Evolutionary conservation across 1,139 yeast genomes (phyloP).

Genomic region (Geotrichum phurueaensis): DNA sequence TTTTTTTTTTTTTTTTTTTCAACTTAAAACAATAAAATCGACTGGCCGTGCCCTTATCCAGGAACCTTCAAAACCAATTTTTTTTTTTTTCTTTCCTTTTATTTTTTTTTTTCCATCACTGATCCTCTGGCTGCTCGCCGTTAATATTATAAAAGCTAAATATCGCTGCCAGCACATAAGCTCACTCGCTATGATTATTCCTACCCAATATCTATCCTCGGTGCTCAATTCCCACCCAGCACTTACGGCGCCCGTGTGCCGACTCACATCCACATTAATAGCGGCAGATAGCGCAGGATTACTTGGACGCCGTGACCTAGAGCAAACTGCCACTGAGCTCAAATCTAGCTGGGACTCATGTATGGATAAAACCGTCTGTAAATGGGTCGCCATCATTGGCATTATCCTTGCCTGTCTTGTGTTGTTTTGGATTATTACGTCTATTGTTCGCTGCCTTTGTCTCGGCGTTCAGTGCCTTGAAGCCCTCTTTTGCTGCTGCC

Average conservation of each 20-base stretch:
- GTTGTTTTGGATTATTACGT: constrained; percentile 39
- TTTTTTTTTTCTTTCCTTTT: background rate
- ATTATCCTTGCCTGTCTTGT: constrained; percentile 49
- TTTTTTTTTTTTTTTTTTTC: background rate
- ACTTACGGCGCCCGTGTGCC: background rate
- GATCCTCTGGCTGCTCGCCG: background rate
- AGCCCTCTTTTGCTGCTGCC: constrained; percentile 41
- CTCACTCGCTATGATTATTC: background rate
- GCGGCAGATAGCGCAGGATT: background rate
- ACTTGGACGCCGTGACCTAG: background rate
- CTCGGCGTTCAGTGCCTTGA: constrained; percentile 39
- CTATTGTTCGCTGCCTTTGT: constrained; percentile 39
- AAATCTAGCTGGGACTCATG: constrained; percentile 60
- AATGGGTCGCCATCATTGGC: constrained; percentile 70
- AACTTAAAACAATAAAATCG: background rate
- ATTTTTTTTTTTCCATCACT: background rate
- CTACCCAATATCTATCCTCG: background rate
- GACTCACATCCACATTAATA: background rate
- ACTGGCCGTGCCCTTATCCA: background rate
- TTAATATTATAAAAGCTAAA: background rate
- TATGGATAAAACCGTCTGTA: constrained; percentile 70
- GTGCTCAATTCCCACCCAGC: background rate
- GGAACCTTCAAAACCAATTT: background rate
- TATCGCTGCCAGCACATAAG: background rate
- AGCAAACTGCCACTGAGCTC: background rate